phyloP scores from a whole-genome alignment of 148 eudicot genomes.

The Persicaria tinctoria region DNA sequence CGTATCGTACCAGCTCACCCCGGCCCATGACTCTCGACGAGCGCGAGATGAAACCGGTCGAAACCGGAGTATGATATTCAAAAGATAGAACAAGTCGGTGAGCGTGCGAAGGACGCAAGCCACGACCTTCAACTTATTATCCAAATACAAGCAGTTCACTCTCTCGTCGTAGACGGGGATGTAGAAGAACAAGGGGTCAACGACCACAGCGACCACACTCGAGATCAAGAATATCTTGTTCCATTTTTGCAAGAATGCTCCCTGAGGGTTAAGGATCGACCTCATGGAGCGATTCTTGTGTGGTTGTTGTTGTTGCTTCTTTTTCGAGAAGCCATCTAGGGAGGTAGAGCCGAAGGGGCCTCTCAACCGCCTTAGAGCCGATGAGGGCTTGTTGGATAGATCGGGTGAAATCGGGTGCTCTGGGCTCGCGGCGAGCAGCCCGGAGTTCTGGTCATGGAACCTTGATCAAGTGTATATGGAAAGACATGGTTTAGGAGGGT shows the following conservation, averaged over 20 bases:
- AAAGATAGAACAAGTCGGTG: constrained; percentile 51
- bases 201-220: constrained; percentile 53
- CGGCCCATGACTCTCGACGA: constrained; percentile 66
- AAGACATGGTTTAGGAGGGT: background rate
- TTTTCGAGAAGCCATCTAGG: background rate
- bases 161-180: constrained; percentile 40
- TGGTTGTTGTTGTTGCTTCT: background rate
- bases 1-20: constrained; percentile 38
- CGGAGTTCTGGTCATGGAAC: constrained; percentile 7
- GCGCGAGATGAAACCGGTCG: constrained; percentile 64
- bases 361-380: background rate
- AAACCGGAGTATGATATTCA: constrained; percentile 56
- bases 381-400: background rate
- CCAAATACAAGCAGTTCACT: constrained; percentile 40
- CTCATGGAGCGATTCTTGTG: background rate
- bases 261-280: constrained; percentile 50
- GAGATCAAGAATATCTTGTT: constrained; percentile 50
- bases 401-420: background rate
- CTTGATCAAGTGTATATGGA: background rate
- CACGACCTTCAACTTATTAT: constrained; percentile 29
- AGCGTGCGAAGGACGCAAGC: constrained; percentile 56
- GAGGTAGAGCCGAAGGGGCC: constrained; percentile 8
- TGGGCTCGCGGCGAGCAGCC: background rate
- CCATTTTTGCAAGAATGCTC: constrained; percentile 58
- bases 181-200: constrained; percentile 67